Base-by-base conservation (phyloP, 2,329 filamentous ascomycete genomes). In the Monilinia fructigena region DNA sequence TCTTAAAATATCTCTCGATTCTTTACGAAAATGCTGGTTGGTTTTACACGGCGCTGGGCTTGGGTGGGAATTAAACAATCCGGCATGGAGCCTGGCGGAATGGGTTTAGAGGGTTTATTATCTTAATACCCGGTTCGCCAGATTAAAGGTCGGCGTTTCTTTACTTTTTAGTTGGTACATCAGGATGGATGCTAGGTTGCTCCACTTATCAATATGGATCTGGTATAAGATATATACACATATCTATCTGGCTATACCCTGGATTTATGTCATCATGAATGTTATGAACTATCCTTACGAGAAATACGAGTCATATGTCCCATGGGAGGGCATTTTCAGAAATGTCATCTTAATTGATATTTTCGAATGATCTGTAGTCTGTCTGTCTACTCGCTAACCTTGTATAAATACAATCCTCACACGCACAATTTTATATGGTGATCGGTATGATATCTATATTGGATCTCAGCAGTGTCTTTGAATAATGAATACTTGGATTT, bases 71-170 rank as follows among this genome's bases (percentile, higher is more conserved):
- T 35, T 40, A 40, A 38, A n/a, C 47, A 42, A n/a, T 53, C 31
- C 26, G 45, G 55, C 47, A 60, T 65, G 63, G 55, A 65, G 63
- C 50, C 52, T 59, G 55, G 47, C 35, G n/a, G 62, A 12, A 59
- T 35, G 55, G 20, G 26, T 55, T 55, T 40, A 58, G 50, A 35
- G 28, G 40, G 18, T 58, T 47, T 10, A 31, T 52, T 23, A 40
- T 26, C 14, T 60, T 20, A 47, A 65, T 65, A 50, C 53, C 53
- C 53, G 38, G 16, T 59, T 48, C n/a, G 23, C 26, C 40, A 31
- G 28, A 53, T 40, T 23, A 47, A 54, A 26, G 20, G 23, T 35
- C 38, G 61, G 61, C 61, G 52, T 63, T 63, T 56, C 10, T n/a
- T n/a, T n/a, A n/a, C n/a, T n/a, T 47, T 47, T 63, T 42, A 14